Conservation (phyloP, 1,139 yeast species). For the Candida albicans region DNA sequence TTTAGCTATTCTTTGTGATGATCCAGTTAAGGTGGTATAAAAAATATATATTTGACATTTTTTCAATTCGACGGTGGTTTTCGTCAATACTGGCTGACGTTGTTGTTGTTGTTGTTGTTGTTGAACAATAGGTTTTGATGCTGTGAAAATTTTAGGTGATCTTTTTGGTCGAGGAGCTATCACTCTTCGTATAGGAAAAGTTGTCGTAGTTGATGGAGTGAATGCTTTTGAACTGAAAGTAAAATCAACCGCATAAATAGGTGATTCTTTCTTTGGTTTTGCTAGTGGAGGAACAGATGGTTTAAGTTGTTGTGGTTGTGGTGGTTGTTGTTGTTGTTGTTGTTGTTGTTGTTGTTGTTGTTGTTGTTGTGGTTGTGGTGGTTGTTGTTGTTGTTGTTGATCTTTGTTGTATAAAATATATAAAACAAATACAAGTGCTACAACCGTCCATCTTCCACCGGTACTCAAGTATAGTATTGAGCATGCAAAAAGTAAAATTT, state of each 20-base stretch:
- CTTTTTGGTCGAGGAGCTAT: constrained; percentile 28
- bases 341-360: constrained; percentile 6
- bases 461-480: constrained; percentile 17
- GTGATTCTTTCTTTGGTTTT: constrained; percentile 20
- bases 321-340: constrained; percentile 5
- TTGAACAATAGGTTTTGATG: constrained; percentile 26
- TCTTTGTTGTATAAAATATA: constrained; percentile 8
- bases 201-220: constrained; percentile 26
- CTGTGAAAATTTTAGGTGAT: constrained; percentile 42
- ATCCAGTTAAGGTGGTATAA: constrained; percentile 83
- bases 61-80: constrained; percentile 31
- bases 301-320: neutral
- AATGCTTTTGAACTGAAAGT: constrained; percentile 35
- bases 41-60: constrained; percentile 61
- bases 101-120: constrained; percentile 7
- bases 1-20: constrained; percentile 70
- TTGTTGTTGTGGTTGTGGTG: constrained; percentile 6
- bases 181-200: constrained; percentile 21
- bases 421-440: constrained; percentile 13
- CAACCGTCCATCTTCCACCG: constrained; percentile 34
- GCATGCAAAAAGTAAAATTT: constrained; percentile 7
- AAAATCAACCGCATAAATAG: constrained; percentile 47
- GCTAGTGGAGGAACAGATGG: neutral
- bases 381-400: constrained; percentile 3
- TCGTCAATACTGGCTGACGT: constrained; percentile 29